phyloP scores from a whole-genome alignment of 108 stramenopile genomes.

The Nitzschia sp. region DNA sequence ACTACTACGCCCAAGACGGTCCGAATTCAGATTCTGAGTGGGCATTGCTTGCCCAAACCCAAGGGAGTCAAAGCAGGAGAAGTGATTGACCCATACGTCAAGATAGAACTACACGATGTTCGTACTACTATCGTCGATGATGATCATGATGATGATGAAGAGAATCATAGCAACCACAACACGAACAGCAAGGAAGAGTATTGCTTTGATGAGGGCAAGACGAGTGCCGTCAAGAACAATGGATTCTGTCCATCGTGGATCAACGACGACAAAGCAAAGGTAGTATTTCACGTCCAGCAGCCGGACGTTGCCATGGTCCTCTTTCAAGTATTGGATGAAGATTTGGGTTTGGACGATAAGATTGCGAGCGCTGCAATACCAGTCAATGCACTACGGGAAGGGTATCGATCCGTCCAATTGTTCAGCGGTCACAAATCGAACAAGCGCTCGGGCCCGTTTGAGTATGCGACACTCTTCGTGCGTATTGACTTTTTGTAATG shows the following conservation, averaged over 20 bases:
- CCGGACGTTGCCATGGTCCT: slow-evolving; percentile 75
- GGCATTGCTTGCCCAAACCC: slow-evolving; percentile 81
- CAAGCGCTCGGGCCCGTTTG: slow-evolving; percentile 63
- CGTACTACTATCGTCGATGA: too few species aligned
- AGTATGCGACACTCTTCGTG: slow-evolving; percentile 68
- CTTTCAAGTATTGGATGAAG: slow-evolving; percentile 64
- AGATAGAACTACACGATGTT: slow-evolving; percentile 67
- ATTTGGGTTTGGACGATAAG: slow-evolving; percentile 57
- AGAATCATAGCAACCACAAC: too few species aligned
- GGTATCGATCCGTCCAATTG: slow-evolving; percentile 68
- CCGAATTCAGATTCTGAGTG: slow-evolving; percentile 56
- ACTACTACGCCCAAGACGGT: slow-evolving; percentile 11
- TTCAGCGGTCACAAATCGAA: slow-evolving; percentile 56
- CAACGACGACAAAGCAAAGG: not conserved
- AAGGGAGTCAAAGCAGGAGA: slow-evolving; percentile 67
- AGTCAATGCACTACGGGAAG: slow-evolving; percentile 62
- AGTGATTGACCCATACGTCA: slow-evolving; percentile 79
- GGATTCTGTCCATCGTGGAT: slow-evolving; percentile 78
- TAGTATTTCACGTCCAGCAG: slow-evolving; percentile 49
- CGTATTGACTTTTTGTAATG: not conserved
- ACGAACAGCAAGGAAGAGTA: slow-evolving; percentile 24
- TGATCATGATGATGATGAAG: too few species aligned
- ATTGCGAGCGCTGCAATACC: slow-evolving; percentile 76
- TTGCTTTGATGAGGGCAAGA: slow-evolving; percentile 25
- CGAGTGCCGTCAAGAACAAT: slow-evolving; percentile 57